Base-by-base conservation (phyloP, 2,329 filamentous ascomycete species). In the Microdochium paspali region DNA sequence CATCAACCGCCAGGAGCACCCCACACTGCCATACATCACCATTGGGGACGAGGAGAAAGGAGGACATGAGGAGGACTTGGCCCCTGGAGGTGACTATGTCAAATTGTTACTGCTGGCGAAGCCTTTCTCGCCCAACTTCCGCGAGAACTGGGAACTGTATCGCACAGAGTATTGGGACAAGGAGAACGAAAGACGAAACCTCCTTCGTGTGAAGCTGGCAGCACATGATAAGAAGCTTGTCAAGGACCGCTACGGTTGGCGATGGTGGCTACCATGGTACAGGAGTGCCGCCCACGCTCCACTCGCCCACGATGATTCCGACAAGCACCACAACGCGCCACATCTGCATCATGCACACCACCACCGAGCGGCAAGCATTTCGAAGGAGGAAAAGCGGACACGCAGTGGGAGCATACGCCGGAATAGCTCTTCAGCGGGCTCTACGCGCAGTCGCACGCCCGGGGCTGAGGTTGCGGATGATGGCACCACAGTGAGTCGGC, bases 111-210 rank as follows among this genome's bases (percentile, higher is more conserved):
- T 98, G 7, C 77, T 96, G 10, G 89, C 93, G 1, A 98, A 98
- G 62, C 90, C 90, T 0, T 98, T 98, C 61, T 94, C 88, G 5
- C 85, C 93, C 0, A 89, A 88, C 44, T 98, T 98, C 60, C 79
- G 93, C 20, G 90, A 97, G 64, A 95, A 95, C 54, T 98, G 93
- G 93, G 93, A 98, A 61, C 75, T 91, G 15, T 98, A 94, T 66
- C 79, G 93, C 46, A 83, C 85, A 28, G 90, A 96, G 51, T 98
- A 96, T 67, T 98, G 93, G 93, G 91, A 96, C 57, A 84, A 84
- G 51, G 93, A 98, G 65, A 98, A 98, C 61, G 89, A 95, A 64
- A 83, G 91, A 2, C 82, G 93, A 12, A 79, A 84, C 2, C 69
- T 86, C 49, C 71, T 96, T 23, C 77, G 88, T 39, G 61, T 75